These are phyloP conservation scores for Emericellopsis atlantica DNA, from an alignment of 2,329 filamentous ascomycete species.

Conservation along the genomic window DNA sequence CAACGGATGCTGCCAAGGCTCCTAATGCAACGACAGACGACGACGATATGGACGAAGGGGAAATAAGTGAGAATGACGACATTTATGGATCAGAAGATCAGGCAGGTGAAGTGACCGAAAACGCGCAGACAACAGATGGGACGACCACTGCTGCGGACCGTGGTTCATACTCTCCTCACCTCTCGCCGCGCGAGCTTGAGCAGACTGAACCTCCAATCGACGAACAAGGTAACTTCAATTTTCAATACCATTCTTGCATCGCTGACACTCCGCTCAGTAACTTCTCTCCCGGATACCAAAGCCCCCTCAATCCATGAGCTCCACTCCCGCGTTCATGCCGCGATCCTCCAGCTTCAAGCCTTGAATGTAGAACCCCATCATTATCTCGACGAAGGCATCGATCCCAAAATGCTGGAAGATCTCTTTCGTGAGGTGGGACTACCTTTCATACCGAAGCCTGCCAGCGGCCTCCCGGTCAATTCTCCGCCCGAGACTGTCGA, in stretches of 20 bases:
- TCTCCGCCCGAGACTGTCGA: no score
- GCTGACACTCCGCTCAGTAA: neutral
- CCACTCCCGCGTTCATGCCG: conserved; percentile 28
- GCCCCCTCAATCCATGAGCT: no score
- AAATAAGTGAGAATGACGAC: conserved; percentile 59
- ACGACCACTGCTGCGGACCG: conserved; percentile 15
- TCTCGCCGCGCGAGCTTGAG: conserved; percentile 35
- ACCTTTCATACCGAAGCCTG: conserved; percentile 15
- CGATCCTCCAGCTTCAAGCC: conserved; percentile 51
- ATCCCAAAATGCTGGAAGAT: conserved; percentile 45
- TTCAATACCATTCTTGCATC: neutral
- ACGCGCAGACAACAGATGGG: neutral
- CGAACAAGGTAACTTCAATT: neutral
- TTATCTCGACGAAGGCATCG: conserved; percentile 61
- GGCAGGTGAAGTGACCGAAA: conserved; percentile 1
- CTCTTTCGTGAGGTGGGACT: conserved; percentile 61
- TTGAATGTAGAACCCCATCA: conserved; percentile 62
- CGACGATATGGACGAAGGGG: conserved; percentile 15
- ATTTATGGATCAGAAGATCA: conserved; percentile 30
- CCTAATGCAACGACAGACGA: no score
- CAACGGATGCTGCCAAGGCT: no score
- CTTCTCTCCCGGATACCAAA: neutral
- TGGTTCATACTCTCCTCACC: conserved; percentile 39
- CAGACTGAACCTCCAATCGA: neutral
- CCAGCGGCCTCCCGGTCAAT: no score